These are phyloP conservation scores for Metschnikowia santaceciliae DNA, from an alignment of 805 yeast genomes.

Conservation along the genomic window DNA sequence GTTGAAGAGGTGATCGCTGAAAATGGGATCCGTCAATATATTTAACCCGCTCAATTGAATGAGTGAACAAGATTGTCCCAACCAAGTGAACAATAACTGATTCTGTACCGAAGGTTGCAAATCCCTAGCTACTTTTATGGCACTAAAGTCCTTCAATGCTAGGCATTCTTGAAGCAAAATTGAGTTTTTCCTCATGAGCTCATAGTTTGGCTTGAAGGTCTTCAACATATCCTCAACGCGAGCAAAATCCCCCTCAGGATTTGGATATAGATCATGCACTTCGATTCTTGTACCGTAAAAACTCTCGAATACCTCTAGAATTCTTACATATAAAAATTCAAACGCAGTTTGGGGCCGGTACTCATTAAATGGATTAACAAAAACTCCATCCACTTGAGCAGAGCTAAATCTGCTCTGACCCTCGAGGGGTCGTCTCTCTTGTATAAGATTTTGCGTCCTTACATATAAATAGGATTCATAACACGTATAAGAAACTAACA, in stretches of 20 bases:
- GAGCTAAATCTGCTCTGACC: constrained; percentile 26
- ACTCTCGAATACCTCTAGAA: constrained; percentile 66
- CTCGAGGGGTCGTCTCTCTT: constrained; percentile 13
- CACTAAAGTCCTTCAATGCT: constrained; percentile 5
- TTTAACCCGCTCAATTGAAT: constrained; percentile 69
- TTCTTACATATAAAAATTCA: constrained; percentile 73
- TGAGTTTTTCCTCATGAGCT: constrained; percentile 37
- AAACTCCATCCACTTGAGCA: constrained; percentile 63
- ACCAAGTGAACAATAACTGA: constrained; percentile 75
- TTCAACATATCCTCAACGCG: constrained; percentile 56
- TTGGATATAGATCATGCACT: constrained; percentile 30
- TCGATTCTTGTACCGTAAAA: constrained; percentile 36
- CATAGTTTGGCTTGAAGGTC: constrained; percentile 52
- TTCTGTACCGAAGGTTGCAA: constrained; percentile 22
- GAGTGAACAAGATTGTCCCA: constrained; percentile 86
- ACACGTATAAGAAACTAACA: constrained; percentile 54
- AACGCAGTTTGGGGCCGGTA: constrained; percentile 86
- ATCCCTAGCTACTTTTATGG: neutral
- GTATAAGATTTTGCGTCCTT: constrained; percentile 52
- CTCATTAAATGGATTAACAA: constrained; percentile 86
- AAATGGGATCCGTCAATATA: constrained; percentile 82
- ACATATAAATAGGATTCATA: constrained; percentile 61
- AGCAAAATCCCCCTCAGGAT: constrained; percentile 35
- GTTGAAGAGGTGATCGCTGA: constrained; percentile 60
- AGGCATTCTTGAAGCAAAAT: constrained; percentile 26